Percentiles rank a stretch among this genome's conserved stretches.
Conservation (phyloP, 495 filamentous ascomycete species). For the Penicillium daleae region DNA sequence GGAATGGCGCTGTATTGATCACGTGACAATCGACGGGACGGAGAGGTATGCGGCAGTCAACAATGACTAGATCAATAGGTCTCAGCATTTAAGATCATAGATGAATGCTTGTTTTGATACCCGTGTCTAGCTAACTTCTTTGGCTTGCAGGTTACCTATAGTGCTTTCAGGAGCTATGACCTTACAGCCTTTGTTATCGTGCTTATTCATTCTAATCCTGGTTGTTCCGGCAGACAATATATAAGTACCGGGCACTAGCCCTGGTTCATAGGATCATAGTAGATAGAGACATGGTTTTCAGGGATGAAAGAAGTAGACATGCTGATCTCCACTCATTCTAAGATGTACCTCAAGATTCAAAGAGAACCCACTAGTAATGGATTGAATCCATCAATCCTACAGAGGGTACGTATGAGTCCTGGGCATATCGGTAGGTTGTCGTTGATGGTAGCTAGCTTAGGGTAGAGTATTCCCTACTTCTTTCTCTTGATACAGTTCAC, state of each 20-base stretch:
- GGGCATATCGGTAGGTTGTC: no score
- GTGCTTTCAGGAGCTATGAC: neutral
- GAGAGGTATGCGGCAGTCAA: neutral
- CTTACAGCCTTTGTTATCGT: neutral
- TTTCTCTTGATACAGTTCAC: no score
- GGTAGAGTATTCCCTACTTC: no score
- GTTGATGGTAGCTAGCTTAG: no score
- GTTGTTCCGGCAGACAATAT: slow-evolving; percentile 1
- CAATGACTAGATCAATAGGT: neutral
- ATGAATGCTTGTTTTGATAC: no score
- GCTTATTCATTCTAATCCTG: neutral
- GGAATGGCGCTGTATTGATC: slow-evolving; percentile 1
- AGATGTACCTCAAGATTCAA: no score
- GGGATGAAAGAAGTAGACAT: neutral
- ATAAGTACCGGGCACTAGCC: neutral
- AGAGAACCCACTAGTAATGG: no score
- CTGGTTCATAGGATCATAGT: neutral
- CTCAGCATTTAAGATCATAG: neutral
- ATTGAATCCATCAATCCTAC: no score
- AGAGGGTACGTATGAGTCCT: no score
- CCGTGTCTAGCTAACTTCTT: no score
- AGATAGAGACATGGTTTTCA: no score
- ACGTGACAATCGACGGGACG: neutral
- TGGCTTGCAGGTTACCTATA: neutral
- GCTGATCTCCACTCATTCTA: no score